Conservation (phyloP, 331 rosid genomes). For the Malus hybrid region DNA sequence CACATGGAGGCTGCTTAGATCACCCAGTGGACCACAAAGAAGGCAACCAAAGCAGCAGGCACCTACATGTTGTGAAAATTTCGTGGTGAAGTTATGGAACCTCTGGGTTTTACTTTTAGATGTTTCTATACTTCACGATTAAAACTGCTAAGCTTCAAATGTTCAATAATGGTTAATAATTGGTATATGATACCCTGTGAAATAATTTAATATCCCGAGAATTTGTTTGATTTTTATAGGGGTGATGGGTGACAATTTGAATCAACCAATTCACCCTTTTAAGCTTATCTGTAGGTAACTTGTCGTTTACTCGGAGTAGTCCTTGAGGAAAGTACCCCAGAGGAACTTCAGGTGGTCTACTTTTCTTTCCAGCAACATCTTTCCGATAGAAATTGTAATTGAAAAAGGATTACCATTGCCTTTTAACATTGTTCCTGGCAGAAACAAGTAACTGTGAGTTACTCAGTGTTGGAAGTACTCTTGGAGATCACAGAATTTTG, state of each 20-base stretch:
- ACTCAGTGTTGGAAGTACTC: slow-evolving; percentile 78
- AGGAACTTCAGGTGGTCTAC: slow-evolving; percentile 80
- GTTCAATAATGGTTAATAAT: no score
- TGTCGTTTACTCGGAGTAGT: slow-evolving; percentile 85
- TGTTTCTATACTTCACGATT: no score
- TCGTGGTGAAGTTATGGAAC: no score
- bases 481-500: slow-evolving; percentile 81
- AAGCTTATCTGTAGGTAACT: slow-evolving; percentile 50
- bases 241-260: not conserved
- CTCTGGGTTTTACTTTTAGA: no score
- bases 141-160: no score
- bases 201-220: no score
- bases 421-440: slow-evolving; percentile 34
- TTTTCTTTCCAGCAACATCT: slow-evolving; percentile 11
- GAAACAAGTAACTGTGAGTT: slow-evolving; percentile 76
- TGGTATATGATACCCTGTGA: no score
- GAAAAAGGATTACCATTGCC: slow-evolving; percentile 11
- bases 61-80: no score
- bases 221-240: no score
- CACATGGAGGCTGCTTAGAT: no score
- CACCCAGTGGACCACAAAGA: no score
- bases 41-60: no score
- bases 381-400: slow-evolving; percentile 6
- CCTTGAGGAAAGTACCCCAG: slow-evolving; percentile 74
- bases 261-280: not conserved